A percentile compares a stretch with the other conserved stretches of the same genome.
Evolutionary conservation across 768 basidiomycete species (phyloP).

Genomic region (Xanthoconium purpureum): DNA sequence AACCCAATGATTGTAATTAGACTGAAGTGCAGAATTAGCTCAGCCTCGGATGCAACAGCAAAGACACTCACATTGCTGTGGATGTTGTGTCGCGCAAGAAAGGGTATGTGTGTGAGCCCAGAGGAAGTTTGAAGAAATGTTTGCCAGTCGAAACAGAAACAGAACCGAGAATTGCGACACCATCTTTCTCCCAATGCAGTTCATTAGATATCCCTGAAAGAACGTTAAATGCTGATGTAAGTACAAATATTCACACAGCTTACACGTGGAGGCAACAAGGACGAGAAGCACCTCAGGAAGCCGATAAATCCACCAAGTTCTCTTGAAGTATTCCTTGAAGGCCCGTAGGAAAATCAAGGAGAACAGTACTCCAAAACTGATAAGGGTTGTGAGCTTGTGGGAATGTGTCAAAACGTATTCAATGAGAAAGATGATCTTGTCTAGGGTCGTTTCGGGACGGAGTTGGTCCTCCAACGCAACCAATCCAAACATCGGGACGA

Average conservation of each 20-base stretch:
- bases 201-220: constrained; percentile 61
- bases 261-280: constrained; percentile 80
- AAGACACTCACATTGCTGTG: constrained; percentile 61
- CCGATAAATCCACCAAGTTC: constrained; percentile 69
- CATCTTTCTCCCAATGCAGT: constrained; percentile 71
- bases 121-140: constrained; percentile 72
- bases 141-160: constrained; percentile 61
- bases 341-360: constrained; percentile 60
- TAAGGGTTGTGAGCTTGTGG: constrained; percentile 64
- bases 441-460: constrained; percentile 65
- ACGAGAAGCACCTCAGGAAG: constrained; percentile 89
- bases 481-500: constrained; percentile 90
- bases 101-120: constrained; percentile 54
- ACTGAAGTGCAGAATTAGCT: constrained; percentile 34
- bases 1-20: constrained; percentile 85
- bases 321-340: constrained; percentile 56
- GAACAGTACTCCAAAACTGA: constrained; percentile 71
- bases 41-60: not conserved
- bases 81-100: constrained; percentile 80
- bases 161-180: constrained; percentile 80
- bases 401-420: constrained; percentile 52
- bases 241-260: constrained; percentile 21
- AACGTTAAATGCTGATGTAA: not conserved
- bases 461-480: constrained; percentile 46
- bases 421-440: constrained; percentile 76